Evolutionary conservation across 106 monocot genomes (phyloP).

Genomic region (Amphibolis antarctica): DNA sequence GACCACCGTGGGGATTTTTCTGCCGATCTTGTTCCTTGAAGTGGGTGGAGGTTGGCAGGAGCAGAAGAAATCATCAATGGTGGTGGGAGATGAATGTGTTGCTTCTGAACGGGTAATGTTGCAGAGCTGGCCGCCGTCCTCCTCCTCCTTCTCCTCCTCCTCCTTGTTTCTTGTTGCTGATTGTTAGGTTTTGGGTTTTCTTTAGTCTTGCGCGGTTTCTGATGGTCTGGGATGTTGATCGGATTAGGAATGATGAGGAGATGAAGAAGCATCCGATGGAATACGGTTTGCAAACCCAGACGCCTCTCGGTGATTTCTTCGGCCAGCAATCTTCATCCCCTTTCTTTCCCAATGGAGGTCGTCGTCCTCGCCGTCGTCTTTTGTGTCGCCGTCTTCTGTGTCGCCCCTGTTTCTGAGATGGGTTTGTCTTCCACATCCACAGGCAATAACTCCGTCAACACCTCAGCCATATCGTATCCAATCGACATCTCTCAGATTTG

Average conservation of each 20-base stretch:
- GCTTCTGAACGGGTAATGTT: no score
- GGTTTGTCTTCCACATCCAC: not conserved
- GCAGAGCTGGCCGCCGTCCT: no score
- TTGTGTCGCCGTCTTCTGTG: not conserved
- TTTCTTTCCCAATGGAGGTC: conserved; percentile 6
- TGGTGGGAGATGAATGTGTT: no score
- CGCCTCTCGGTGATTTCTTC: not conserved
- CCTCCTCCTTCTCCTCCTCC: no score
- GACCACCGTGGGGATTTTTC: no score
- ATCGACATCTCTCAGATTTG: not conserved
- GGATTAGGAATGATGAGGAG: not conserved
- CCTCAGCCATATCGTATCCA: not conserved
- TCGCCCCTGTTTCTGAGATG: not conserved
- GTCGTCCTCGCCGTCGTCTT: not conserved
- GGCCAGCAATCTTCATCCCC: conserved; percentile 3
- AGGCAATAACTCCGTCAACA: not conserved
- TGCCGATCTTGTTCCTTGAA: no score
- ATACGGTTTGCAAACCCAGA: conserved; percentile 1
- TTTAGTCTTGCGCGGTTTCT: no score
- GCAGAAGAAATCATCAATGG: no score
- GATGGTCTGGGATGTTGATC: no score
- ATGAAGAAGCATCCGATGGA: conserved; percentile 2
- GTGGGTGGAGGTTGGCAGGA: no score
- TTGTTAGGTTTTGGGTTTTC: no score
- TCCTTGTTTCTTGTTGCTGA: no score